A percentile compares a stretch with the other conserved stretches of the same genome.
phyloP scores from a whole-genome alignment of 169 alveolate species.

The Plasmodium billcollinsi region DNA sequence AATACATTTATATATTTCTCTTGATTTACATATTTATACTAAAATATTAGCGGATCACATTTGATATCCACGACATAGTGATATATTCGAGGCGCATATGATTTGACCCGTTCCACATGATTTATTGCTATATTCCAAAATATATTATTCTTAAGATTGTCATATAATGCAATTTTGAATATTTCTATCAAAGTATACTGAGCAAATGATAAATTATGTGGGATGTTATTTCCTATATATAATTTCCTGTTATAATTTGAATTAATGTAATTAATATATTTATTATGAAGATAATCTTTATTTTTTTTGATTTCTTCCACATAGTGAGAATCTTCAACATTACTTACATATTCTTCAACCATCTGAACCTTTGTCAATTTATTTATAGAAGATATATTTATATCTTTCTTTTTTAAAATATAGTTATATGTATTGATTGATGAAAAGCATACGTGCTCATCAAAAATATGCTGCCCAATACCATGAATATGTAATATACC shows the following conservation, averaged over 20 bases:
- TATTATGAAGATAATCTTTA: background rate
- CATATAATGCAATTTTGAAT: constrained; percentile 44
- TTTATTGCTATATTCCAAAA: constrained; percentile 50
- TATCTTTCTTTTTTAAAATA: background rate
- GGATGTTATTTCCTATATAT: constrained; percentile 15
- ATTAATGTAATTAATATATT: background rate
- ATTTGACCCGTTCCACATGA: constrained; percentile 80
- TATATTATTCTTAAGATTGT: constrained; percentile 4
- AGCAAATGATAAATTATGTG: constrained; percentile 32
- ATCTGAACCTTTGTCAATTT: background rate
- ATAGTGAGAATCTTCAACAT: background rate
- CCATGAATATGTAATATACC: constrained; percentile 85
- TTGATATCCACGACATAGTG: constrained; percentile 82
- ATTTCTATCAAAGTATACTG: constrained; percentile 37
- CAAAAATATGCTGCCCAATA: constrained; percentile 9
- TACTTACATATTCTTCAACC: background rate
- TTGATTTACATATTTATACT: background rate
- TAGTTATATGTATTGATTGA: constrained; percentile 22
- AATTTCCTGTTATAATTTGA: background rate
- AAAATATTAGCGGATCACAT: constrained; percentile 16
- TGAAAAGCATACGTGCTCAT: background rate
- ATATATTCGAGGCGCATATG: constrained; percentile 78
- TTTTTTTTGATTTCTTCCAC: background rate
- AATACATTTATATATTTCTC: background rate
- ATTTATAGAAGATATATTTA: background rate